Evolutionary conservation across 192 early-diverging fungal genomes (phyloP).

Genomic region (Rhizophagus sp.): DNA sequence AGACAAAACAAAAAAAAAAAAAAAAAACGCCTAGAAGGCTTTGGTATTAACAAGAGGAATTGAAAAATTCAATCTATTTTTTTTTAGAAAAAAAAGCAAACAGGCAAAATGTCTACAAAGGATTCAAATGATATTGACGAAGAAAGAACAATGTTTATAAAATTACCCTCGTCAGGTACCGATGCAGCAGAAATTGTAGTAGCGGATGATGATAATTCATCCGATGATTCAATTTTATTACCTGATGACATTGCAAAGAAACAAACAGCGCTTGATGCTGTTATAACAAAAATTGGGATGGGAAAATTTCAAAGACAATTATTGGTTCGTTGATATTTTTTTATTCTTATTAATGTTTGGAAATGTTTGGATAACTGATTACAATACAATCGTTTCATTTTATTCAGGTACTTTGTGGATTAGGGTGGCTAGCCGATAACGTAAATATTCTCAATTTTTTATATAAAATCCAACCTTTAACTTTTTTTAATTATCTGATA

Average conservation of each 20-base stretch:
- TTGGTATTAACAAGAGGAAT: no score
- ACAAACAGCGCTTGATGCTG: slow-evolving; percentile 46
- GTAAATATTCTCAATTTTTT: slow-evolving; percentile 50
- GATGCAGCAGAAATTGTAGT: neutral
- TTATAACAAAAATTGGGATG: slow-evolving; percentile 72
- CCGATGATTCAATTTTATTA: neutral
- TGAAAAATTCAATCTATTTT: neutral
- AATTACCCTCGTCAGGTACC: neutral
- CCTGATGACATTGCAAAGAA: neutral
- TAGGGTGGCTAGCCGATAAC: slow-evolving; percentile 90
- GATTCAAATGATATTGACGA: neutral
- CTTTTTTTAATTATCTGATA: slow-evolving; percentile 6
- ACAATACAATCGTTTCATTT: neutral
- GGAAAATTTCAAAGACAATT: slow-evolving; percentile 68
- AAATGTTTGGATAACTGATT: no score
- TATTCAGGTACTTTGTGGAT: slow-evolving; percentile 65
- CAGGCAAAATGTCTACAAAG: neutral
- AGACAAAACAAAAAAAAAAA: neutral
- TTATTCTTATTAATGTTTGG: no score
- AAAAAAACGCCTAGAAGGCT: no score
- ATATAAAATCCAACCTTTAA: neutral
- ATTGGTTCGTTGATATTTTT: slow-evolving; percentile 39
- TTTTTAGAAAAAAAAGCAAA: neutral
- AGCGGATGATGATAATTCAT: neutral
- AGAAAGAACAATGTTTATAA: neutral